Conservation (phyloP, 2,329 filamentous ascomycete species). For the Monosporascus sp. region DNA sequence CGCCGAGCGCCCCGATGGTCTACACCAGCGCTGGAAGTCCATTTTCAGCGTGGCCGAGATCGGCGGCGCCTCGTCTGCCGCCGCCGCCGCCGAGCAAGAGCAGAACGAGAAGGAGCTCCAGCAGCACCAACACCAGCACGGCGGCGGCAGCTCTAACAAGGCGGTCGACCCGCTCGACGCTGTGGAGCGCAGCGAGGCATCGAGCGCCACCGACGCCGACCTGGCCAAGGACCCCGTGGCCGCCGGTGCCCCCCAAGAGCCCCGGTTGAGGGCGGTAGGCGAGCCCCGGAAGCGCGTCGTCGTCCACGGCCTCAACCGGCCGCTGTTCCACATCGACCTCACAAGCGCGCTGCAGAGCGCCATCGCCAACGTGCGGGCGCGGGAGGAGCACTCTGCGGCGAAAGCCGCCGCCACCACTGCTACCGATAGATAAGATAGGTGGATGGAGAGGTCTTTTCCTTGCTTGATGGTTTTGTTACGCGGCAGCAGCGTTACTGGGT, state of each 20-base stretch:
- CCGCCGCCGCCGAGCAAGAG: conserved; percentile 59
- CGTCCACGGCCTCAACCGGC: conserved; percentile 80
- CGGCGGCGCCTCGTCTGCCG: conserved; percentile 64
- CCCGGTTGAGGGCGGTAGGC: neutral
- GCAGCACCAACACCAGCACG: conserved; percentile 2
- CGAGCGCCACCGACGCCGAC: conserved; percentile 14
- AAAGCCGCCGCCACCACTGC: too few relatives aligned
- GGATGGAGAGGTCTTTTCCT: too few relatives aligned
- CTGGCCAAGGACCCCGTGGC: conserved; percentile 25
- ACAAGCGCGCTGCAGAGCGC: conserved; percentile 85
- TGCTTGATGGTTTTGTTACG: too few relatives aligned
- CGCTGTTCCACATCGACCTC: conserved; percentile 90
- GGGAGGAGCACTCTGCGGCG: conserved; percentile 25
- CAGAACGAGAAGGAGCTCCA: conserved; percentile 46
- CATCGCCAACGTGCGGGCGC: conserved; percentile 67
- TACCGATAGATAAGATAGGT: too few relatives aligned
- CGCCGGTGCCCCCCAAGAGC: neutral
- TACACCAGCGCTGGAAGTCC: conserved; percentile 76
- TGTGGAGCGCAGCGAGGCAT: conserved; percentile 17
- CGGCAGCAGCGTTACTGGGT: too few relatives aligned
- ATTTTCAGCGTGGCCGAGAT: conserved; percentile 92
- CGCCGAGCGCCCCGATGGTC: conserved; percentile 43
- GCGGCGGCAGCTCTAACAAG: conserved; percentile 6
- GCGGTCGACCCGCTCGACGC: conserved; percentile 19
- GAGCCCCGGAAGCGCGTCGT: conserved; percentile 43